A percentile compares a stretch with the other conserved stretches of the same genome.
These are phyloP conservation scores for Calonectria leucothoes DNA, from an alignment of 2,329 filamentous ascomycete genomes.

Conservation along the genomic window DNA sequence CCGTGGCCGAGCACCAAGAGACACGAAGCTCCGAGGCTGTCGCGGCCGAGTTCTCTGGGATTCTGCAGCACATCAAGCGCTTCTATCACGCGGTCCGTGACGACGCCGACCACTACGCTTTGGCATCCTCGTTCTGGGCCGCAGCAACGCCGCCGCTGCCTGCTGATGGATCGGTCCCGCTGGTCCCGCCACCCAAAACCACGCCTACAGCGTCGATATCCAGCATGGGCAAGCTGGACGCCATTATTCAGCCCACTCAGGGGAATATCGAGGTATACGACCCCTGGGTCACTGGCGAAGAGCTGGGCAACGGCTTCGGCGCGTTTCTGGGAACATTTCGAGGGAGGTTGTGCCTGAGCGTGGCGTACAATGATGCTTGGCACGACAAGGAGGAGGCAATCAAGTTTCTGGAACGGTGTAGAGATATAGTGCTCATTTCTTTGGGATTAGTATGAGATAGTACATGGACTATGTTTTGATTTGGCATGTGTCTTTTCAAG, in stretches of 20 bases:
- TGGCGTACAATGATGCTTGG: slow-evolving; percentile 57
- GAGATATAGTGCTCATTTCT: slow-evolving; percentile 12
- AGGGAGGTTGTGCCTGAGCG: slow-evolving; percentile 50
- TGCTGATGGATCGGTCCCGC: neutral
- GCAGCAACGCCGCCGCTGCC: slow-evolving; percentile 25
- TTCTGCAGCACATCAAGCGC: neutral
- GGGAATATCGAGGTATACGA: slow-evolving; percentile 44
- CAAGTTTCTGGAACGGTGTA: slow-evolving; percentile 38
- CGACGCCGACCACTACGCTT: neutral
- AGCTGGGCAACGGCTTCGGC: slow-evolving; percentile 51
- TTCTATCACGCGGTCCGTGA: neutral
- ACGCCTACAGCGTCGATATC: slow-evolving; percentile 46
- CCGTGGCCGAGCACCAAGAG: neutral
- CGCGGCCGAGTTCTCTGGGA: neutral
- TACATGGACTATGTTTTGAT: no score
- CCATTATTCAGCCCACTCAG: slow-evolving; percentile 42
- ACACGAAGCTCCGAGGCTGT: neutral
- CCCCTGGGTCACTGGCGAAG: slow-evolving; percentile 59
- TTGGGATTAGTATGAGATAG: neutral
- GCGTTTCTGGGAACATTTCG: slow-evolving; percentile 56
- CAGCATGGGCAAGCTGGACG: slow-evolving; percentile 50
- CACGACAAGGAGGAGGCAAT: slow-evolving; percentile 41
- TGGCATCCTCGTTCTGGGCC: neutral
- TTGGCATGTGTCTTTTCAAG: no score
- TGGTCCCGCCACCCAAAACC: slow-evolving; percentile 41